These are phyloP conservation scores for Magnolia sinica DNA, from an alignment of 164 flowering plant species.

Conservation along the genomic window DNA sequence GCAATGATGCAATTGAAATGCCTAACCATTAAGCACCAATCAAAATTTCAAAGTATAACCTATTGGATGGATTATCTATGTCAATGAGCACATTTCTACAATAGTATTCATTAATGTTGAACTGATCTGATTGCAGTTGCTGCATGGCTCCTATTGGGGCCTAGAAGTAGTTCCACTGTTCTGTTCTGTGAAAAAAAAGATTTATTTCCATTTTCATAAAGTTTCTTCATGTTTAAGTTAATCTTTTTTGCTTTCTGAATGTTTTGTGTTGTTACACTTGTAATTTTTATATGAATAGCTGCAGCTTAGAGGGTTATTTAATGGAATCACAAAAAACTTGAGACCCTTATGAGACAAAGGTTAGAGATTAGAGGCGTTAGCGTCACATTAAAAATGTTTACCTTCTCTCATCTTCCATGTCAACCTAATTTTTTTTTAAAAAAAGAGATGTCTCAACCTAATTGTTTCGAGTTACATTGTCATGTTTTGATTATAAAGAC, in stretches of 20 bases:
- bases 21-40: neutral
- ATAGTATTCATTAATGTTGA: neutral
- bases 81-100: neutral
- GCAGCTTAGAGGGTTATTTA: neutral
- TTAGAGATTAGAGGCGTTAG: neutral
- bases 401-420: neutral
- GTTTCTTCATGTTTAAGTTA: neutral
- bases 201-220: neutral
- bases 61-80: neutral
- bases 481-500: neutral
- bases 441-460: too few species aligned
- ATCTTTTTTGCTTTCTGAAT: neutral
- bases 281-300: neutral
- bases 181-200: neutral
- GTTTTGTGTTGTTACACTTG: too few species aligned
- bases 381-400: neutral
- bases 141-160: neutral
- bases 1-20: neutral
- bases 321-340: neutral
- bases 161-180: too few species aligned
- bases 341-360: neutral
- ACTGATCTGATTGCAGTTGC: neutral
- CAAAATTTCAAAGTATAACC: neutral
- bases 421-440: too few species aligned
- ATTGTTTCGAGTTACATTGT: neutral